A percentile compares a stretch with the other conserved stretches of the same genome.
phyloP scores from a whole-genome alignment of 169 alveolate species.

The Plasmodium ovale region DNA sequence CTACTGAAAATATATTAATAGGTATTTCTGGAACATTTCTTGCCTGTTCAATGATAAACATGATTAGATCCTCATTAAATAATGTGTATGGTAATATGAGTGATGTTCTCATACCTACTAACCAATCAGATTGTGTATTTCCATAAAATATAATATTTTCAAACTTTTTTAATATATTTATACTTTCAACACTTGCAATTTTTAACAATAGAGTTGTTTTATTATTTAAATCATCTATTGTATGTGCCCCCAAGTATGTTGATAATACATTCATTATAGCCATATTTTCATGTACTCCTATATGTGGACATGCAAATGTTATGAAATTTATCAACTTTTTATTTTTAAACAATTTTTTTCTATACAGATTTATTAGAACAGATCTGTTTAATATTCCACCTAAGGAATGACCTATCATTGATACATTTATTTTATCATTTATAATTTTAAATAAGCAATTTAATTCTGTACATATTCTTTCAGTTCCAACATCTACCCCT shows the following conservation, averaged over 20 bases:
- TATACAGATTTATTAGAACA: conserved; percentile 62
- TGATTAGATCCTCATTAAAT: conserved; percentile 58
- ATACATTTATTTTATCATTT: conserved; percentile 77
- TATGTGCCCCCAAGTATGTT: conserved; percentile 79
- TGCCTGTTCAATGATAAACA: conserved; percentile 64
- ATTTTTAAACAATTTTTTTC: conserved; percentile 72
- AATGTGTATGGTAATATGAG: conserved; percentile 79
- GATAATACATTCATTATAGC: conserved; percentile 74
- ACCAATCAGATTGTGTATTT: conserved; percentile 81
- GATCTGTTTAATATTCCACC: conserved; percentile 82
- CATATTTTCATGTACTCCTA: conserved; percentile 83
- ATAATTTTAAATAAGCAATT: conserved; percentile 74
- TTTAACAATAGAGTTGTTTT: conserved; percentile 78
- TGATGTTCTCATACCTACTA: conserved; percentile 87
- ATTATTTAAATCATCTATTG: conserved; percentile 82
- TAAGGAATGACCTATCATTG: conserved; percentile 85
- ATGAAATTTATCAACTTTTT: conserved; percentile 80
- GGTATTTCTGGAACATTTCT: conserved; percentile 80
- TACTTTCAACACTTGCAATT: conserved; percentile 76
- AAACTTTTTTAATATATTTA: conserved; percentile 71
- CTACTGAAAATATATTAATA: conserved; percentile 59
- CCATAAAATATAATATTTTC: conserved; percentile 84
- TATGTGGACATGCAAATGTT: conserved; percentile 85
- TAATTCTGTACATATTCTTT: conserved; percentile 79
- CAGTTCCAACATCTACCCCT: conserved; percentile 82